Evolutionary conservation across 257 asterid genomes (phyloP).

Genomic region (Catharanthus roseus): DNA sequence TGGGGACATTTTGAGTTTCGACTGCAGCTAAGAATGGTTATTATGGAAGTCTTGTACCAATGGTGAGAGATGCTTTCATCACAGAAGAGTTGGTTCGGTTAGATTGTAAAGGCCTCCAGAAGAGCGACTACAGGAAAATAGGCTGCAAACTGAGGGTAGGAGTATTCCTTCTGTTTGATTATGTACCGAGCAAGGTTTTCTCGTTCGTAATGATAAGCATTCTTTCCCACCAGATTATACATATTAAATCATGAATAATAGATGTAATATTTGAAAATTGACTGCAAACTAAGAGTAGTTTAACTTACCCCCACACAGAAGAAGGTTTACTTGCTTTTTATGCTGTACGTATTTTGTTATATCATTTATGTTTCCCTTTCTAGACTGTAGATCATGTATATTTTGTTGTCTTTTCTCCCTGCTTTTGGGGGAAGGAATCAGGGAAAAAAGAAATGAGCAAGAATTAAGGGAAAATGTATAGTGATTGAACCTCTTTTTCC

Average conservation of each 20-base stretch:
- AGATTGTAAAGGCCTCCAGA: slow-evolving; percentile 82
- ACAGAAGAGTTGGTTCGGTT: slow-evolving; percentile 70
- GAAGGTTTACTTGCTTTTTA: neutral
- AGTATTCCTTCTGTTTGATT: neutral
- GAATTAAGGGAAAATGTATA: neutral
- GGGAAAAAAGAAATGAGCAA: too few relatives aligned
- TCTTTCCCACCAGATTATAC: neutral
- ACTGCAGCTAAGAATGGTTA: slow-evolving; percentile 87
- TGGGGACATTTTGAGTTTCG: slow-evolving; percentile 7
- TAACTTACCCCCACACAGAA: too few relatives aligned
- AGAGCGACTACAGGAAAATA: slow-evolving; percentile 79
- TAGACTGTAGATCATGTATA: too few relatives aligned
- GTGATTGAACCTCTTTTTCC: neutral
- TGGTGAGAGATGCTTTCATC: slow-evolving; percentile 91
- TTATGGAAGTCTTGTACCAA: slow-evolving; percentile 81
- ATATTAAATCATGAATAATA: neutral
- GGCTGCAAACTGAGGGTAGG: slow-evolving; percentile 87
- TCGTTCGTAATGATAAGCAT: neutral
- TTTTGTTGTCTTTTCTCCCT: neutral
- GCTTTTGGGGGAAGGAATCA: too few relatives aligned
- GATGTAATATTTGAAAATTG: neutral
- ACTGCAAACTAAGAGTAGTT: neutral
- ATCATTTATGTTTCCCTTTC: neutral
- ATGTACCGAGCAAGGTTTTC: neutral
- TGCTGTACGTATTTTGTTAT: neutral